Percentiles rank a stretch among this genome's conserved stretches.
These are phyloP conservation scores for Trichoderma sp. DNA, from an alignment of 2,329 filamentous ascomycete species.

Conservation along the genomic window DNA sequence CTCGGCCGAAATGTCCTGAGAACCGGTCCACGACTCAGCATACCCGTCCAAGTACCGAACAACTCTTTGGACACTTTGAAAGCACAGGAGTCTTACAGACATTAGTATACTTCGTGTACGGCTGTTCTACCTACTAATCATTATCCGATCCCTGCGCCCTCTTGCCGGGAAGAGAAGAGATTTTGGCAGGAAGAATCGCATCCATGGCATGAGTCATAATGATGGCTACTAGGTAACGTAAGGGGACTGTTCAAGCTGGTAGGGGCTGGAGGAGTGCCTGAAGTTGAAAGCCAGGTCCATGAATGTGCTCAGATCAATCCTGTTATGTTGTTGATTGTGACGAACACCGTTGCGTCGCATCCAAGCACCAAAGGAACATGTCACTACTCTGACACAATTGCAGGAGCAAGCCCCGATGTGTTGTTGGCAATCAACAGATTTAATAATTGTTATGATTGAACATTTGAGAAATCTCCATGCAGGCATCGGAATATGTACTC, in stretches of 20 bases:
- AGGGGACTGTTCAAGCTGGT: background rate
- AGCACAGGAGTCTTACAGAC: background rate
- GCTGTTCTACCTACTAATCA: background rate
- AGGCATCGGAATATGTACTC: background rate
- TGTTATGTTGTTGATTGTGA: background rate
- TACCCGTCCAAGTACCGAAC: background rate
- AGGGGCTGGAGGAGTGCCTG: background rate
- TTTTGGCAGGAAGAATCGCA: background rate
- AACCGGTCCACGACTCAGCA: background rate
- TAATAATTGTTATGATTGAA: background rate
- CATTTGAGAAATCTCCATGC: background rate
- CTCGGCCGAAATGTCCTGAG: background rate
- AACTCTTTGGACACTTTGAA: background rate
- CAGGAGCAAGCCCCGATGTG: background rate
- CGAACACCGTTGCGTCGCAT: background rate
- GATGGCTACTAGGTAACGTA: background rate
- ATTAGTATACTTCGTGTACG: background rate
- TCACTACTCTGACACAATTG: background rate
- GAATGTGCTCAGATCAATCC: background rate
- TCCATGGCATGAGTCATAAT: background rate
- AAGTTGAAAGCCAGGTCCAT: background rate
- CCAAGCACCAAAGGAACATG: background rate
- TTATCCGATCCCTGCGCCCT: background rate
- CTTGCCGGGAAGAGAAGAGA: background rate
- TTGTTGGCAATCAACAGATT: background rate